phyloP scores from a whole-genome alignment of 2,329 filamentous ascomycete genomes.

The Byssothecium circinans region DNA sequence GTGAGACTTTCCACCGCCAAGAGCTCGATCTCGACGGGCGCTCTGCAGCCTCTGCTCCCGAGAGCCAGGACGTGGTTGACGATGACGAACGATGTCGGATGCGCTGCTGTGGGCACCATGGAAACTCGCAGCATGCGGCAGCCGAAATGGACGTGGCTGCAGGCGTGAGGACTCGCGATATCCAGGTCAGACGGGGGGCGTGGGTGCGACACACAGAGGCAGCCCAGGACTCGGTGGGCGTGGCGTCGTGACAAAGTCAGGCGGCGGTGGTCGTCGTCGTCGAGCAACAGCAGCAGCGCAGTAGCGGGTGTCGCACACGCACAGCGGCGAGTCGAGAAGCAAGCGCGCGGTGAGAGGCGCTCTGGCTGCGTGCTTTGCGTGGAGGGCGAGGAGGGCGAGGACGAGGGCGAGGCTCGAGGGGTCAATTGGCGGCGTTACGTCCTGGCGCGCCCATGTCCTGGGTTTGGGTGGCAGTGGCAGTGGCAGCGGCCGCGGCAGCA shows the following conservation, averaged over 20 bases:
- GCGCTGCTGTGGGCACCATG: too few species aligned
- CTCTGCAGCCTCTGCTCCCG: too few species aligned
- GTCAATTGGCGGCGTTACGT: background rate
- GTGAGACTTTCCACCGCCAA: too few species aligned
- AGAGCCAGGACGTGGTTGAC: too few species aligned
- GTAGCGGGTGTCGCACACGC: constrained; percentile 15
- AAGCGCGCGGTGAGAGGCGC: constrained; percentile 12
- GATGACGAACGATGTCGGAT: too few species aligned
- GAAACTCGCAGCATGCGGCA: constrained; percentile 19
- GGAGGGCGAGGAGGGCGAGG: too few species aligned
- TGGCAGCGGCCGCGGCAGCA: constrained; percentile 1
- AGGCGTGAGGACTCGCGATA: constrained; percentile 9
- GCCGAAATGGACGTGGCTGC: constrained; percentile 40
- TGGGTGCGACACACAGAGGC: constrained; percentile 9
- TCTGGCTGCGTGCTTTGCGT: constrained; percentile 11
- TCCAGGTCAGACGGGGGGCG: background rate
- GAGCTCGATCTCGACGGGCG: too few species aligned
- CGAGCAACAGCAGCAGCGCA: constrained; percentile 27
- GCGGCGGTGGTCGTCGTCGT: constrained; percentile 24
- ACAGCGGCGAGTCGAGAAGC: constrained; percentile 7
- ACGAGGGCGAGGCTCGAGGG: constrained; percentile 1
- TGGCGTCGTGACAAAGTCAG: constrained; percentile 3
- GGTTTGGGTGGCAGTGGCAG: background rate
- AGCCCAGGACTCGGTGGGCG: too few species aligned
- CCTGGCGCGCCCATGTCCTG: background rate